Evolutionary conservation across 2,329 filamentous ascomycete species (phyloP).

Genomic region (Paramyrothecium roridum): DNA sequence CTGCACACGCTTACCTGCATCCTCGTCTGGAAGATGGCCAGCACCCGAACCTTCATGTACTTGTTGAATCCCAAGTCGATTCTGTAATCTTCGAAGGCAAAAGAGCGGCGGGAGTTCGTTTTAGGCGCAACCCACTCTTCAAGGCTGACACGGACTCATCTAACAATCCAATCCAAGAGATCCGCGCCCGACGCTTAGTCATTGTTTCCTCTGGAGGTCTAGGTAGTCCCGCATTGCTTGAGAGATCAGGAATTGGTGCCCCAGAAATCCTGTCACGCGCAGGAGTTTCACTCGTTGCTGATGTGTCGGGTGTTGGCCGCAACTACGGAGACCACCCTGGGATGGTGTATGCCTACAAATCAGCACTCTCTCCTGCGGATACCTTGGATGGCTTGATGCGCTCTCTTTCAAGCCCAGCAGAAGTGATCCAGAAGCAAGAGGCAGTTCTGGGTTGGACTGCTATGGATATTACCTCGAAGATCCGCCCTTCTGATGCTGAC

Average conservation of each 20-base stretch:
- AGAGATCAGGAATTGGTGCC: constrained; percentile 57
- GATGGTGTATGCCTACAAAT: constrained; percentile 43
- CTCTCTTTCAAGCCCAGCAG: constrained; percentile 40
- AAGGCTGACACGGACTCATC: background rate
- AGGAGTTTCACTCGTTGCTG: constrained; percentile 38
- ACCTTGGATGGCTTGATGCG: constrained; percentile 44
- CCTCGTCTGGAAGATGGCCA: background rate
- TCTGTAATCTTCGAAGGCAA: background rate
- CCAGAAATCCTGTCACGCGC: constrained; percentile 40
- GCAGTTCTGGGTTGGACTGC: constrained; percentile 52
- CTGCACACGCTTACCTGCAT: background rate
- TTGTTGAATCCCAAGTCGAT: background rate
- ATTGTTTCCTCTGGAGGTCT: constrained; percentile 37
- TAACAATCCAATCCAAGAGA: background rate
- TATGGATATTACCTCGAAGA: constrained; percentile 48
- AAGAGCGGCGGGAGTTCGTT: constrained; percentile 9
- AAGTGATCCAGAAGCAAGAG: constrained; percentile 28
- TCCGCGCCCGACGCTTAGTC: background rate
- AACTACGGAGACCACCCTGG: constrained; percentile 53
- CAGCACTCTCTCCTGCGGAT: constrained; percentile 16
- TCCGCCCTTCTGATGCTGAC: constrained; percentile 49
- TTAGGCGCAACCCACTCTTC: too few relatives aligned
- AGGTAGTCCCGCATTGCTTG: constrained; percentile 50
- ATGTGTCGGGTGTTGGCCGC: constrained; percentile 47
- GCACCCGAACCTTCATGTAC: background rate